phyloP scores from a whole-genome alignment of 768 basidiomycete species.

The Tricholoma sp. region DNA sequence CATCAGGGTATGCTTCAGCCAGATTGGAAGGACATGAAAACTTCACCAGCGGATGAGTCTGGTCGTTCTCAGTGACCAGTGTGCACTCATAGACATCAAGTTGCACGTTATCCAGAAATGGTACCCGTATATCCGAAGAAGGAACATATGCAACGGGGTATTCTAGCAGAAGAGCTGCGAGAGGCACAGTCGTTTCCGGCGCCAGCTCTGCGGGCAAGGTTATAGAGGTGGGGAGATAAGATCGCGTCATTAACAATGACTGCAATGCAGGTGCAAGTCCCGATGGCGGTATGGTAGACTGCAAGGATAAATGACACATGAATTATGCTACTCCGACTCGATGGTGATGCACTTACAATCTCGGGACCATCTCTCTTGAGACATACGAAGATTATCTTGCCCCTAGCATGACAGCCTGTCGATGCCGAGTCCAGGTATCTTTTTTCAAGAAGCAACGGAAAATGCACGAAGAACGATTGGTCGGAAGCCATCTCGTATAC shows the following conservation, averaged over 20 bases:
- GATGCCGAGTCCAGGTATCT: neutral
- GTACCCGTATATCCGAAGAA: constrained; percentile 16
- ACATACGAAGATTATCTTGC: constrained; percentile 9
- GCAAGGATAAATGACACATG: neutral
- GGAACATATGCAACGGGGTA: constrained; percentile 54
- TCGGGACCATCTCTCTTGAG: constrained; percentile 12
- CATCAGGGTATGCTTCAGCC: constrained; percentile 11
- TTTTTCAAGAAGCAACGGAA: constrained; percentile 15
- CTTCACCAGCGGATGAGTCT: constrained; percentile 39
- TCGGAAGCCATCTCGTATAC: constrained; percentile 39
- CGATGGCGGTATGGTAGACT: constrained; percentile 16
- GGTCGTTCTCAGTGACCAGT: constrained; percentile 13
- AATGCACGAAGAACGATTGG: constrained; percentile 56
- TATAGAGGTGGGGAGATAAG: constrained; percentile 14
- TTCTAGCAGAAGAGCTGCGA: constrained; percentile 56
- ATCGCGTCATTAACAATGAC: constrained; percentile 4
- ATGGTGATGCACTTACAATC: neutral
- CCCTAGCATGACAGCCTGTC: neutral
- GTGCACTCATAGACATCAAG: constrained; percentile 49
- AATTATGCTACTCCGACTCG: neutral
- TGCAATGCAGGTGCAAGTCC: constrained; percentile 9
- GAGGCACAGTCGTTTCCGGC: constrained; percentile 35
- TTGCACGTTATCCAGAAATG: constrained; percentile 40
- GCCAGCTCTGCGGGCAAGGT: constrained; percentile 24
- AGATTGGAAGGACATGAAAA: constrained; percentile 50